A percentile compares a stretch with the other conserved stretches of the same genome.
These are phyloP conservation scores for Penicillium decumbens DNA, from an alignment of 2,329 filamentous ascomycete genomes.

Conservation along the genomic window DNA sequence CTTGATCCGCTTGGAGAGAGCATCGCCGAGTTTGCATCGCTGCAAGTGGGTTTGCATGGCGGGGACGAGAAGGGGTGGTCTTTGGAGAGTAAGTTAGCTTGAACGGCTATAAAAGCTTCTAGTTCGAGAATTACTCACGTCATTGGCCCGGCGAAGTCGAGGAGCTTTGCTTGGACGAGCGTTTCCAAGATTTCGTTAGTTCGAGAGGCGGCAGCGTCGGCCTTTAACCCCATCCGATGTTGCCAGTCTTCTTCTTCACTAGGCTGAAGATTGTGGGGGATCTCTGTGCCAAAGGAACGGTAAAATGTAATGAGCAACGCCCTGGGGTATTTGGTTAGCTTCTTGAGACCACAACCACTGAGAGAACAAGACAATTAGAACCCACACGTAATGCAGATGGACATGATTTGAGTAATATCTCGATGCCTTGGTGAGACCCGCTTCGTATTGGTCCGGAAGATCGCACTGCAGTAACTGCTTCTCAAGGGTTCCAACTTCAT, in stretches of 20 bases:
- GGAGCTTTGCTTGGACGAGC: conserved; percentile 22
- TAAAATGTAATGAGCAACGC: conserved; percentile 29
- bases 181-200: conserved; percentile 28
- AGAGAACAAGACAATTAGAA: not conserved
- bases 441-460: conserved; percentile 17
- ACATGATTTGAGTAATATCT: conserved; percentile 26
- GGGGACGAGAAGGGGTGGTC: conserved; percentile 28
- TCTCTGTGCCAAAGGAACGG: conserved; percentile 23
- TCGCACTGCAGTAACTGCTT: conserved; percentile 14
- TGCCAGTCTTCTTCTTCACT: conserved; percentile 20
- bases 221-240: conserved; percentile 18
- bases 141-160: conserved; percentile 25
- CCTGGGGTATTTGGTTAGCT: conserved; percentile 12
- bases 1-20: conserved; percentile 24
- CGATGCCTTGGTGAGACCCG: conserved; percentile 7
- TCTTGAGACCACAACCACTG: not conserved
- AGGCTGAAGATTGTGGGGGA: conserved; percentile 11
- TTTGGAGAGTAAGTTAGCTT: not conserved
- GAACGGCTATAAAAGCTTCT: not conserved
- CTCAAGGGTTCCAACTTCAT: conserved; percentile 24
- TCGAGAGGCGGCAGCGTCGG: conserved; percentile 24
- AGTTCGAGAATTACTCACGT: conserved; percentile 17
- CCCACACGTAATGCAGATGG: conserved; percentile 30
- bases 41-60: conserved; percentile 34
- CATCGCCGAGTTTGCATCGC: conserved; percentile 23